These are phyloP conservation scores for Psophocarpus tetragonolobus DNA, from an alignment of 306 rosid genomes.

Conservation along the genomic window DNA sequence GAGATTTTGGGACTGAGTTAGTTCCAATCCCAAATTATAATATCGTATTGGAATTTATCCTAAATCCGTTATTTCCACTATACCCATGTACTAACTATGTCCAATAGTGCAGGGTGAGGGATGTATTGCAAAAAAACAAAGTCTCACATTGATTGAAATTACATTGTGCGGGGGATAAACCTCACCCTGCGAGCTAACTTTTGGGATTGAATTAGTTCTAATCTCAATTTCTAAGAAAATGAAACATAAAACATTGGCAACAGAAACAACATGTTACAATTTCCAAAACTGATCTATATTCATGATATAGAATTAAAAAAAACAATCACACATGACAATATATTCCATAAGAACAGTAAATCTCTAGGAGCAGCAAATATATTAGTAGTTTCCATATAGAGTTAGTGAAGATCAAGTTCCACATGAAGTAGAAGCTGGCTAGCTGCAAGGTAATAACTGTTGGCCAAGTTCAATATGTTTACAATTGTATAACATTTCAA, in stretches of 20 bases:
- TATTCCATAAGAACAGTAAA: conserved; percentile 9
- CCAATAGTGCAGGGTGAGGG: neutral
- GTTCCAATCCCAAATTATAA: no score
- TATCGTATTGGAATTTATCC: neutral
- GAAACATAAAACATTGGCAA: neutral
- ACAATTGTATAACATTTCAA: neutral
- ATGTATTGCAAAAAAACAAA: neutral
- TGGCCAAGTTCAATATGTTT: conserved; percentile 9
- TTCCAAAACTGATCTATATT: conserved; percentile 22
- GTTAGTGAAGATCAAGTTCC: neutral
- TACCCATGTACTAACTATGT: neutral
- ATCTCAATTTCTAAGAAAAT: neutral
- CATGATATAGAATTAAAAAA: neutral
- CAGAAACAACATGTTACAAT: neutral
- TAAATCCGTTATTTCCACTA: neutral
- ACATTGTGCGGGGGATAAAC: neutral
- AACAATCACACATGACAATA: neutral
- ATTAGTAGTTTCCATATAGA: conserved; percentile 4
- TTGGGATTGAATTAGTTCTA: neutral
- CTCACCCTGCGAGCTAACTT: neutral
- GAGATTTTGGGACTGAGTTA: neutral
- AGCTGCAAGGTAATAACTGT: neutral
- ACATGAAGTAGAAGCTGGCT: neutral
- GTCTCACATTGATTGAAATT: neutral
- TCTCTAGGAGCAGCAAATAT: conserved; percentile 17